These are phyloP conservation scores for Eimeria sp. DNA, from an alignment of 169 alveolate species.

Conservation along the genomic window DNA sequence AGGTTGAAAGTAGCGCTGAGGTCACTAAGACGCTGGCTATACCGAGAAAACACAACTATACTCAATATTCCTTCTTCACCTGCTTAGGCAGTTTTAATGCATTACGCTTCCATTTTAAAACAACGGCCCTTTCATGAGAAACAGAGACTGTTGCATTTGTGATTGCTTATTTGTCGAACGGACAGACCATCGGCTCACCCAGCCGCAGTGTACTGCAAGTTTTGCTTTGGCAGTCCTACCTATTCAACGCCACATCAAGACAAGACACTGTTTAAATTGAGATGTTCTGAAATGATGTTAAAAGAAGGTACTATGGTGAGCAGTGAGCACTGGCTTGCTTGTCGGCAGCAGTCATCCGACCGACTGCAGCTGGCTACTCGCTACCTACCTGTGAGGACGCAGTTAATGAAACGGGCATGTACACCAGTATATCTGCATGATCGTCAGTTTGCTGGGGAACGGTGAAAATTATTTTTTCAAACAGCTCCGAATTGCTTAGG, in stretches of 20 bases:
- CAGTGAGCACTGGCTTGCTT: background rate
- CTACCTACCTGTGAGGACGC: background rate
- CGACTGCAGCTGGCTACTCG: constrained; percentile 2
- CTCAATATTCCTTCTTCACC: background rate
- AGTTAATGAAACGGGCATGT: background rate
- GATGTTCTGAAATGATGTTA: background rate
- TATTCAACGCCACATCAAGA: background rate
- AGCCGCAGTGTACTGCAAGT: background rate
- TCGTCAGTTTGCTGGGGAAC: background rate
- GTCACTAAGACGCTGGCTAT: background rate
- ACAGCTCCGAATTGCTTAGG: background rate
- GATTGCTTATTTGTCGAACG: background rate
- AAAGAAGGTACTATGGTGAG: background rate
- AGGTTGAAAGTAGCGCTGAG: background rate
- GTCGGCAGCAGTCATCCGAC: constrained; percentile 16
- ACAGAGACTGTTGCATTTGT: background rate
- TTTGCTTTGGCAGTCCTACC: background rate
- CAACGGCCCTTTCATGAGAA: too few relatives aligned
- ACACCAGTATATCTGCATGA: background rate
- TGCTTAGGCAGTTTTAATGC: background rate
- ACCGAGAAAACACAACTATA: background rate
- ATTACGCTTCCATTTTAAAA: background rate
- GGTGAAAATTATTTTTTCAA: background rate
- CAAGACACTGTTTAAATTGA: background rate
- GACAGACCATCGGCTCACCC: background rate